phyloP scores from a whole-genome alignment of 2,329 filamentous ascomycete genomes.

The Biscogniauxia mediterranea region DNA sequence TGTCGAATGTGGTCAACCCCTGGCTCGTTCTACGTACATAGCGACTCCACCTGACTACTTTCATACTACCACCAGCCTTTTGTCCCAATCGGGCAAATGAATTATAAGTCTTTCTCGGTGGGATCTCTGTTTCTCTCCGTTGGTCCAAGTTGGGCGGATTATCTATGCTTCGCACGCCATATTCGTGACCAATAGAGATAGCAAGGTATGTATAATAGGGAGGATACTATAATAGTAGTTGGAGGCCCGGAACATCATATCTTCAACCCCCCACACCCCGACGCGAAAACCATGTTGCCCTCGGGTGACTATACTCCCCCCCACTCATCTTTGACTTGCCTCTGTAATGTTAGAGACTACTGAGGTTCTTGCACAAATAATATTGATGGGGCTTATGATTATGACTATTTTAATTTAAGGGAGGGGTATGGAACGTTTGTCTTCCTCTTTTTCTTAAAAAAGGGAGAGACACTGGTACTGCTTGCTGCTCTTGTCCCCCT shows the following conservation, averaged over 20 bases:
- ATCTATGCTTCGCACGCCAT: neutral
- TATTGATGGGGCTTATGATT: no score
- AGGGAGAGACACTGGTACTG: no score
- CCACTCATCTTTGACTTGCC: neutral
- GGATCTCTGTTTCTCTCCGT: neutral
- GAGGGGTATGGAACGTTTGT: no score
- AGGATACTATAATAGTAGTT: neutral
- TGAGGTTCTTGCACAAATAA: neutral
- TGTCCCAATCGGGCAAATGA: constrained; percentile 13
- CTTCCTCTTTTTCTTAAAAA: no score
- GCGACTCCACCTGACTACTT: constrained; percentile 16
- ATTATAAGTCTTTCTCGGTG: neutral
- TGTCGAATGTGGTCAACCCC: neutral
- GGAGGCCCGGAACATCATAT: neutral
- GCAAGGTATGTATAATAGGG: neutral
- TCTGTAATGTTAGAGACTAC: neutral
- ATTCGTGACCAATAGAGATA: neutral
- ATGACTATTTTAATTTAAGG: no score
- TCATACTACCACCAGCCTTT: constrained; percentile 2
- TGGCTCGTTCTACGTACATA: neutral
- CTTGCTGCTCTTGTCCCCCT: no score
- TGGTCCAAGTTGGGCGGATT: neutral
- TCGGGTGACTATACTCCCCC: neutral
- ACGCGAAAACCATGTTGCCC: neutral
- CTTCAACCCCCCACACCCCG: neutral